Base-by-base conservation (phyloP, 2,329 filamentous ascomycete species). In the Trichoderma afroharzianum region DNA sequence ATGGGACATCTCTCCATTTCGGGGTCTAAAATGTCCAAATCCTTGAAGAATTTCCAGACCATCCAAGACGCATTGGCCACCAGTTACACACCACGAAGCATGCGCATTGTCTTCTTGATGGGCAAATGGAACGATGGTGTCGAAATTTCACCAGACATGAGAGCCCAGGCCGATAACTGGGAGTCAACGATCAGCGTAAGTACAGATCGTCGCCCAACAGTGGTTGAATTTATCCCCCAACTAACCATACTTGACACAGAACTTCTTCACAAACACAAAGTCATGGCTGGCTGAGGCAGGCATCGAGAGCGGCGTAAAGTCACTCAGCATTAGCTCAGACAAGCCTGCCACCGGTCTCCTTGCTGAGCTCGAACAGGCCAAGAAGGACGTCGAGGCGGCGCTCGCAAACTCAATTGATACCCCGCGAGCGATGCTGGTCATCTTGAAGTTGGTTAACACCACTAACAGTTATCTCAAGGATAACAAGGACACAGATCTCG, bases 1-100 rank as follows among this genome's bases (percentile, higher is more conserved):
- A 98, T 97, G 92, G 95, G 95, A 0, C 95, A 98, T 79, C 83
- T 98, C 62, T 82, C 81, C 6, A 98, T 98, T 71, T 89, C 92
- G 30, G 95, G 95, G 0, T 93, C 91, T 26, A 98, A 98, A 81
- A 98, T 98, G 95, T 95, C 92, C 71, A 98, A 98, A 81, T 94
- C 91, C 18, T 83, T 98, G 71, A 98, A 98, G 84, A 98, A 98
- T 81, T 98, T 98, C 81, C 94, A 94, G 53, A 97, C 95, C 0
- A 97, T 98, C 73, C 88, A 93, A 33, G 93, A 97, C 79, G 94
- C 95, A 0, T 83, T 98, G 8, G 82, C 82, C 12, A 87, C 84
- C 2, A 85, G 82, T 12, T 97, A 93, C 85, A 96, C 93, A 0
- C 86, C 94, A 0, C 87, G 95, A 72, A 90, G 90, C 70, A 87